These are phyloP conservation scores for Chamaecyparis obtusa DNA, from an alignment of 75 land plant species.

Conservation along the genomic window DNA sequence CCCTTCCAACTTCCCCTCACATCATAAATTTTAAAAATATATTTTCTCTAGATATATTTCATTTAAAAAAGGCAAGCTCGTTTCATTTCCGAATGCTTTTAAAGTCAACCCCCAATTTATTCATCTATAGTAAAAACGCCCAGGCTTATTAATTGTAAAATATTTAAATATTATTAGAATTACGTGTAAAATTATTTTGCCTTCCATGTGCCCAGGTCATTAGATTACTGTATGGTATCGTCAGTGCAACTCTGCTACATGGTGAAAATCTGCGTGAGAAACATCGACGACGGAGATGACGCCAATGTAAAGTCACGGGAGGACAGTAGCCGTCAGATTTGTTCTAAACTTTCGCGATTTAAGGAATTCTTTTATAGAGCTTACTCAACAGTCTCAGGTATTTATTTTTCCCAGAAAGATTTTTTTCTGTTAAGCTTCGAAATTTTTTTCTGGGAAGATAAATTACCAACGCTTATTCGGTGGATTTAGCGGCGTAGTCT, in stretches of 20 bases:
- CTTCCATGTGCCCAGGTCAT: neutral
- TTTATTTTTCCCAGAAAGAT: neutral
- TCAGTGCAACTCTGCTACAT: neutral
- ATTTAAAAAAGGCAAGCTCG: neutral
- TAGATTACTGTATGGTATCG: neutral
- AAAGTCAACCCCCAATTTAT: neutral
- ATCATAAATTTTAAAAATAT: no score
- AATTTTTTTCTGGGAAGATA: neutral
- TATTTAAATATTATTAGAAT: neutral
- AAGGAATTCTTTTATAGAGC: neutral
- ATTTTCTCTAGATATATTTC: no score
- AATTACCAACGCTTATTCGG: neutral
- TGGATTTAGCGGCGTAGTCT: neutral
- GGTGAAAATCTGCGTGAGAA: neutral
- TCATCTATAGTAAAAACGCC: neutral
- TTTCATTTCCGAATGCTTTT: neutral
- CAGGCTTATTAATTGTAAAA: neutral
- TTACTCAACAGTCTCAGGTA: neutral
- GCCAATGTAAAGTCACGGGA: neutral
- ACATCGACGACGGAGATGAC: neutral
- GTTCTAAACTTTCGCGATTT: neutral
- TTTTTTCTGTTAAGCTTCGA: neutral
- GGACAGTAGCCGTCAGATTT: neutral
- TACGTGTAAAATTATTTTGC: neutral
- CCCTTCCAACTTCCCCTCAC: no score